Base-by-base conservation (phyloP, 371 early-diverging fungal species). In the Actinomortierella wolfii region DNA sequence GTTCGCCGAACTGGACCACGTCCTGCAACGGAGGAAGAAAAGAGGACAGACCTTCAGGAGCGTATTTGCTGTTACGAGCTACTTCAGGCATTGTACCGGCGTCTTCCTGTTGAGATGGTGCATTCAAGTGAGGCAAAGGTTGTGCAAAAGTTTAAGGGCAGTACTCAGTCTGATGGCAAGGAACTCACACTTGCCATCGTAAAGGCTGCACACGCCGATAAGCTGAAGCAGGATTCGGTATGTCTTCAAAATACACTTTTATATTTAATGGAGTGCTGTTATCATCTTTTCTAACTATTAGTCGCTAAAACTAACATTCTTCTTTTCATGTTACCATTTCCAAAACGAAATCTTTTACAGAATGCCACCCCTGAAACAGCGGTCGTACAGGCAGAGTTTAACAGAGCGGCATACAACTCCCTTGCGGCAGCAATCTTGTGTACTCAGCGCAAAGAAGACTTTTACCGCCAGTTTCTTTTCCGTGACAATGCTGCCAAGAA, bases 371-470 rank as follows among this genome's bases (percentile, higher is more conserved):
- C 75, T 0, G 74, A 74, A n/a, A 54, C 63, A 8, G 55, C 62
- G 0, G 58, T 49, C 0, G 34, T 70, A 18, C 48, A 73, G 11
- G 56, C 79, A 3, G 49, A 51, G 8, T 88, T 67, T 50, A 85
- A 86, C 52, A 87, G 84, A 39, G 77, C 84, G 13, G 88, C 89
- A 0, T 89, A 84, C 59, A 88, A 85, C 62, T 83, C 87, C 0
- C 56, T 82, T 6, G 77, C 83, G 0, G 79, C 89, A 6, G 84
- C 80, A 4, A 76, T 88, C 4, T 39, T 87, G 18, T 79, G 83
- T 26, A 86, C 88, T 0, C 86, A 83, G 54, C 73, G 64, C 14
- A 75, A 61, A 40, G 74, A 78, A 57, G 76, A 68, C 6, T 80
- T 83, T 49, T 86, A 67, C 67, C 67, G 66, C 2, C 76, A 71